phyloP scores from a whole-genome alignment of 768 basidiomycete species.

The Termitomyces sp. region DNA sequence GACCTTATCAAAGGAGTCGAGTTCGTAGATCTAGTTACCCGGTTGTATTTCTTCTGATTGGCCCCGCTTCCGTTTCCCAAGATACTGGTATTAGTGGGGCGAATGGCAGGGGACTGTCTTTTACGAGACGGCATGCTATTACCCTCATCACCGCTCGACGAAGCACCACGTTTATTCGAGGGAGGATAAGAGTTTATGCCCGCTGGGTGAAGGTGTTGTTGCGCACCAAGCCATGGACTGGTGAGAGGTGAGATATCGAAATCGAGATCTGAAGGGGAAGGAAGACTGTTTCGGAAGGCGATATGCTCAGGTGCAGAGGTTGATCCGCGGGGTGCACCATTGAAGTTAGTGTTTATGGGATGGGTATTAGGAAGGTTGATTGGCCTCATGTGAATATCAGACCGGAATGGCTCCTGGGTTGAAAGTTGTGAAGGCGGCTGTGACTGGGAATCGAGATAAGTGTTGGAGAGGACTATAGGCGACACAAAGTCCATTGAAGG shows the following conservation, averaged over 20 bases:
- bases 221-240: conserved; percentile 74
- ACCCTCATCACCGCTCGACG: conserved; percentile 50
- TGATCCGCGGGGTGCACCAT: conserved; percentile 25
- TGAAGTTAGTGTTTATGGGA: conserved; percentile 17
- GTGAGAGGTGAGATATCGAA: conserved; percentile 76
- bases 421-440: conserved; percentile 8
- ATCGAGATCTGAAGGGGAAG: conserved; percentile 51
- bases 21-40: conserved; percentile 48
- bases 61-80: neutral
- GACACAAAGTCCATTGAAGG: conserved; percentile 53
- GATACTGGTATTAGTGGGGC: conserved; percentile 25
- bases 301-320: conserved; percentile 71
- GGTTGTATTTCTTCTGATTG: conserved; percentile 18
- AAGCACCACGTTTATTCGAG: conserved; percentile 50
- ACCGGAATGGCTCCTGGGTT: conserved; percentile 16
- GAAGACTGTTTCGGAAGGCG: conserved; percentile 51
- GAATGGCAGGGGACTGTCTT: conserved; percentile 47
- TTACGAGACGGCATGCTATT: conserved; percentile 40
- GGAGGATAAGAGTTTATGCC: conserved; percentile 11
- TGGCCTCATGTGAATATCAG: conserved; percentile 17
- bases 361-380: conserved; percentile 9
- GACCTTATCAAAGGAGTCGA: conserved; percentile 56
- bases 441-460: conserved; percentile 17
- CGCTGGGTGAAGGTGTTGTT: conserved; percentile 33
- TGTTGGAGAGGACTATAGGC: conserved; percentile 51